phyloP scores from a whole-genome alignment of 805 yeast genomes.

The Millerozyma acaciae region DNA sequence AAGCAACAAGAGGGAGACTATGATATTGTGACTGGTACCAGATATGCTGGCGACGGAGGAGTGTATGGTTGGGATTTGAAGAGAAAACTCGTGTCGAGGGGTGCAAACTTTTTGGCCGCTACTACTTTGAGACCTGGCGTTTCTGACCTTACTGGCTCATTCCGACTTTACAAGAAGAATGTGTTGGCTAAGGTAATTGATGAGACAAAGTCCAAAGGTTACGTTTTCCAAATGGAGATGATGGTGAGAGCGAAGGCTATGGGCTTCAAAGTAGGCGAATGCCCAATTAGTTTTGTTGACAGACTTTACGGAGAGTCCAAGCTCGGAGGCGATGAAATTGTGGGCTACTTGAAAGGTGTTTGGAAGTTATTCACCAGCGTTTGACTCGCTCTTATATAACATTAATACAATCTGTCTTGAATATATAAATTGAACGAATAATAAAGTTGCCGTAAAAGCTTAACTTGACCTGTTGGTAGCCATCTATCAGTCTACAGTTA shows the following conservation, averaged over 20 bases:
- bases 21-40: conserved; percentile 57
- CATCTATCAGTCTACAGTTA: too few relatives aligned
- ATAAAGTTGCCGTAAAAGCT: too few relatives aligned
- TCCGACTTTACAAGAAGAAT: conserved; percentile 68
- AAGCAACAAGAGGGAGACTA: conserved; percentile 51
- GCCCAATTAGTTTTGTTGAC: conserved; percentile 75
- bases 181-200: conserved; percentile 63
- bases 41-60: conserved; percentile 79
- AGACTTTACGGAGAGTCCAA: conserved; percentile 75
- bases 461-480: too few relatives aligned
- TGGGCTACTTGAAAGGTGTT: conserved; percentile 73
- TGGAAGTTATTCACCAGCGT: conserved; percentile 65
- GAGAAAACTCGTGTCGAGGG: conserved; percentile 72
- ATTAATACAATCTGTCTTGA: too few relatives aligned
- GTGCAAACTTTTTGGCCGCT: conserved; percentile 76
- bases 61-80: conserved; percentile 83
- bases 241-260: conserved; percentile 77
- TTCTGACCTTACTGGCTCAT: conserved; percentile 73
- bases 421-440: too few relatives aligned
- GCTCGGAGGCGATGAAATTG: conserved; percentile 77
- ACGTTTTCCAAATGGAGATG: conserved; percentile 87
- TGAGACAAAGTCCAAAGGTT: conserved; percentile 70
- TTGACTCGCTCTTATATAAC: conserved; percentile 18
- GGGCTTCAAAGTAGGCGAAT: conserved; percentile 73
- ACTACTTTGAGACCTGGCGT: conserved; percentile 68